Conservation (phyloP, 1,139 yeast genomes). For the Nakaseomyces delphensis region DNA sequence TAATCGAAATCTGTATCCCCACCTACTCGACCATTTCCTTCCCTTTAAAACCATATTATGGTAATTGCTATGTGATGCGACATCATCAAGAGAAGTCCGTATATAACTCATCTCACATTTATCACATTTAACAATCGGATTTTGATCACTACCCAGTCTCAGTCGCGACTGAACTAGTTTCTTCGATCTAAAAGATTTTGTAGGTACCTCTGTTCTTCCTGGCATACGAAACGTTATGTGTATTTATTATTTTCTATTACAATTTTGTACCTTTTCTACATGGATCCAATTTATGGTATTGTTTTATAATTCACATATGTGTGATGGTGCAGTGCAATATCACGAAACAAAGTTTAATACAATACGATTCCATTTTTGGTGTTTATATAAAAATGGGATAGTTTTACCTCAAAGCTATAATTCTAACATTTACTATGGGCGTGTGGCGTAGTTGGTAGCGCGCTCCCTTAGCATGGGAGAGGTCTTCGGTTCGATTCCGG, state of each 20-base stretch:
- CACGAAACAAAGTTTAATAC: no score
- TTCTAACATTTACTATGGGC: slow-evolving; percentile 11
- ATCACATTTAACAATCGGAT: slow-evolving; percentile 17
- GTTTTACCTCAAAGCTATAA: not conserved
- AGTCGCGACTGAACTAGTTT: slow-evolving; percentile 21
- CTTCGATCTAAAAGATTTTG: slow-evolving; percentile 6
- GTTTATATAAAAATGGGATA: no score
- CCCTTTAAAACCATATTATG: slow-evolving; percentile 27
- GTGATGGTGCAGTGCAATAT: no score
- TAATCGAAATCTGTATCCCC: slow-evolving; percentile 20
- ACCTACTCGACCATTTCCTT: slow-evolving; percentile 24
- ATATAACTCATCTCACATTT: slow-evolving; percentile 28
- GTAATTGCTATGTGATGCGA: slow-evolving; percentile 18
- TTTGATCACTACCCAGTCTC: slow-evolving; percentile 11
- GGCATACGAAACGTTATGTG: no score
- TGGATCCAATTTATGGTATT: no score
- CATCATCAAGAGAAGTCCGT: slow-evolving; percentile 17
- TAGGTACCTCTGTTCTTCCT: not conserved
- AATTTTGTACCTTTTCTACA: not conserved
- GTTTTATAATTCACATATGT: no score
- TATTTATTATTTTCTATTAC: not conserved
- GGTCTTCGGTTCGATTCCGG: slow-evolving; percentile 23
- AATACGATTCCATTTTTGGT: no score
- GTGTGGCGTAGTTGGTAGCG: slow-evolving; percentile 25
- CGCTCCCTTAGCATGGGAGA: slow-evolving; percentile 24